Conservation (phyloP, 768 basidiomycete genomes). For the Saitozyma podzolica region DNA sequence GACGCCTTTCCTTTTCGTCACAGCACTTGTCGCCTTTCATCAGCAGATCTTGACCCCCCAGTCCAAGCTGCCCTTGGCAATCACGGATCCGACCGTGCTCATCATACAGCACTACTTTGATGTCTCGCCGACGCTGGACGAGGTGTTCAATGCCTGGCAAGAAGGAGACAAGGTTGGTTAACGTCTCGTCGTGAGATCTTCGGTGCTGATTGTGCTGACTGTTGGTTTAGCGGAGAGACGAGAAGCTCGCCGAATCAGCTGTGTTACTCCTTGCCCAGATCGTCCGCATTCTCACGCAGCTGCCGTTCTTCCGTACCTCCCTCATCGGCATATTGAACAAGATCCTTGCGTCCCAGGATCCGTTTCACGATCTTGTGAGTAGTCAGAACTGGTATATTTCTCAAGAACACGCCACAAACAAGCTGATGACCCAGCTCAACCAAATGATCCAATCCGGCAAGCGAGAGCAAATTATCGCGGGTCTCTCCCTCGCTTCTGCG, state of each 20-base stretch:
- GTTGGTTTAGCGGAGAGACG: slow-evolving; percentile 9
- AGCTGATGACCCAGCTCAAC: slow-evolving; percentile 36
- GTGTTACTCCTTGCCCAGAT: slow-evolving; percentile 40
- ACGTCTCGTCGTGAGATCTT: neutral
- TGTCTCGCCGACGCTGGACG: slow-evolving; percentile 42
- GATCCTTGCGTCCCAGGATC: slow-evolving; percentile 31
- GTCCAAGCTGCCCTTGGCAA: slow-evolving; percentile 41
- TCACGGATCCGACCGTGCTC: slow-evolving; percentile 43
- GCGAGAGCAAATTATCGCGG: slow-evolving; percentile 44
- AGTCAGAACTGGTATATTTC: neutral
- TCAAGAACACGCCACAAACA: neutral
- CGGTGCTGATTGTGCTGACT: slow-evolving; percentile 1
- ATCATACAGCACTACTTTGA: slow-evolving; percentile 50
- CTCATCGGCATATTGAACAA: slow-evolving; percentile 41
- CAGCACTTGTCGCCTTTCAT: slow-evolving; percentile 45
- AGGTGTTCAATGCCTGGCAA: slow-evolving; percentile 46
- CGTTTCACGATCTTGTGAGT: slow-evolving; percentile 39
- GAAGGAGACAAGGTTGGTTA: slow-evolving; percentile 26
- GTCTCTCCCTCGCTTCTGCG: slow-evolving; percentile 36
- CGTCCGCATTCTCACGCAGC: slow-evolving; percentile 37
- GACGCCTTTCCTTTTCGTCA: neutral
- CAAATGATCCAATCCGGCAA: slow-evolving; percentile 45
- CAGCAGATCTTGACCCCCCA: slow-evolving; percentile 44
- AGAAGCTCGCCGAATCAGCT: slow-evolving; percentile 32
- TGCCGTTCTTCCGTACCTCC: slow-evolving; percentile 48